Evolutionary conservation across 2,329 filamentous ascomycete genomes (phyloP).

Genomic region (Graphium sp.): DNA sequence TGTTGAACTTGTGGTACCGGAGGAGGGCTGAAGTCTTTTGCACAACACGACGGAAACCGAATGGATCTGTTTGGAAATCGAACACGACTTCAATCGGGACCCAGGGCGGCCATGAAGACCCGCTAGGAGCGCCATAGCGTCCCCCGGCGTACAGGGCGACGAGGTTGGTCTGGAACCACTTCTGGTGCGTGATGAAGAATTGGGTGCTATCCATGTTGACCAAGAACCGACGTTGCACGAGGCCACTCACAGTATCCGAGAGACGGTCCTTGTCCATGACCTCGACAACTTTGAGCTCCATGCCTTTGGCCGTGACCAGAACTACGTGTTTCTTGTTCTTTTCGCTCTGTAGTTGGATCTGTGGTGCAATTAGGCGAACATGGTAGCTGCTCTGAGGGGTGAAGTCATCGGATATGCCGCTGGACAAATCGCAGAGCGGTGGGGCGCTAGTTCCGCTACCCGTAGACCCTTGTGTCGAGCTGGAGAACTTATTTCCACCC

Average conservation of each 20-base stretch:
- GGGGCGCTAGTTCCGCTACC: slow-evolving; percentile 2
- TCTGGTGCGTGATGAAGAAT: slow-evolving; percentile 92
- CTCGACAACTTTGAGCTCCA: slow-evolving; percentile 94
- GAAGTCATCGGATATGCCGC: slow-evolving; percentile 76
- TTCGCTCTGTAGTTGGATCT: slow-evolving; percentile 96
- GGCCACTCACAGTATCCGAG: slow-evolving; percentile 80
- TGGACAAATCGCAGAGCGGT: slow-evolving; percentile 37
- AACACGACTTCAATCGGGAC: slow-evolving; percentile 98
- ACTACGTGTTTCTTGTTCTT: slow-evolving; percentile 97
- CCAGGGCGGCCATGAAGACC: slow-evolving; percentile 93
- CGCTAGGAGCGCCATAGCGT: slow-evolving; percentile 70
- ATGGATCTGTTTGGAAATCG: slow-evolving; percentile 82
- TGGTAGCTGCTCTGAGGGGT: slow-evolving; percentile 87
- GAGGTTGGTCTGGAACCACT: slow-evolving; percentile 70
- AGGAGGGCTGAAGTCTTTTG: slow-evolving; percentile 91
- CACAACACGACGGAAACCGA: slow-evolving; percentile 95
- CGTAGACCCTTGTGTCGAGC: slow-evolving; percentile 35
- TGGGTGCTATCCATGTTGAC: slow-evolving; percentile 96
- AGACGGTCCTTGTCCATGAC: slow-evolving; percentile 95
- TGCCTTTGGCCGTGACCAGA: slow-evolving; percentile 88
- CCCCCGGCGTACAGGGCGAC: slow-evolving; percentile 90
- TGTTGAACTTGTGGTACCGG: slow-evolving; percentile 97
- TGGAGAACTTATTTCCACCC: slow-evolving; percentile 70
- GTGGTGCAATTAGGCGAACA: slow-evolving; percentile 83
- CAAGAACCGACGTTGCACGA: slow-evolving; percentile 87